Evolutionary conservation across 345 rosid genomes (phyloP).

Genomic region (Anastatica hierochuntica): DNA sequence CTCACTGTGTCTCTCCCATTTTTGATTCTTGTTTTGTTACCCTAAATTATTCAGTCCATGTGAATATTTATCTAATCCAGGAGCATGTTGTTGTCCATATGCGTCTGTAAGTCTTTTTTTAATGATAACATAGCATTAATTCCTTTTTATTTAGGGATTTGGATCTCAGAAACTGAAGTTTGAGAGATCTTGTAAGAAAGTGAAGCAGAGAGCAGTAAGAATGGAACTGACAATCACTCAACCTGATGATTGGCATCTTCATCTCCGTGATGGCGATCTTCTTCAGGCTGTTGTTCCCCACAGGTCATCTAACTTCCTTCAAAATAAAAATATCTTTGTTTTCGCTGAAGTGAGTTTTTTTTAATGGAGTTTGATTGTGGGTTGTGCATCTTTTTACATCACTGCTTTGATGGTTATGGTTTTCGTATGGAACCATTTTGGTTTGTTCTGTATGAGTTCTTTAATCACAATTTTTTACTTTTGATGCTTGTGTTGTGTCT

Average conservation of each 20-base stretch:
- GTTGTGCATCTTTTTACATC: neutral
- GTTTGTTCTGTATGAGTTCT: neutral
- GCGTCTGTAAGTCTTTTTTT: neutral
- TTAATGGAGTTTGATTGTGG: neutral
- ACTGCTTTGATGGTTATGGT: neutral
- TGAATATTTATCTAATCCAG: neutral
- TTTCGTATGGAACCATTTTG: neutral
- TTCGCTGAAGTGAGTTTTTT: neutral
- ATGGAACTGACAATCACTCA: slow-evolving; percentile 66
- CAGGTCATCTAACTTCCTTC: slow-evolving; percentile 34
- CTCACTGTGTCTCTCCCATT: neutral
- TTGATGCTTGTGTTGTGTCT: slow-evolving; percentile 9
- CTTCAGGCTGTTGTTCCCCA: slow-evolving; percentile 63
- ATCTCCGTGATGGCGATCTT: slow-evolving; percentile 67
- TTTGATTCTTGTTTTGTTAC: neutral
- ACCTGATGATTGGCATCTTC: slow-evolving; percentile 92
- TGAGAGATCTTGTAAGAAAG: slow-evolving; percentile 15
- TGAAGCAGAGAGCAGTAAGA: slow-evolving; percentile 21
- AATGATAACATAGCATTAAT: neutral
- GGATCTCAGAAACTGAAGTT: slow-evolving; percentile 21
- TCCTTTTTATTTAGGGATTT: slow-evolving; percentile 16
- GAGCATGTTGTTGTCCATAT: neutral
- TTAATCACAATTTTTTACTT: no score
- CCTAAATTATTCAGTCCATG: neutral
- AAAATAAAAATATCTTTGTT: no score